phyloP scores from a whole-genome alignment of 306 rosid genomes.

The Biancaea sappan region DNA sequence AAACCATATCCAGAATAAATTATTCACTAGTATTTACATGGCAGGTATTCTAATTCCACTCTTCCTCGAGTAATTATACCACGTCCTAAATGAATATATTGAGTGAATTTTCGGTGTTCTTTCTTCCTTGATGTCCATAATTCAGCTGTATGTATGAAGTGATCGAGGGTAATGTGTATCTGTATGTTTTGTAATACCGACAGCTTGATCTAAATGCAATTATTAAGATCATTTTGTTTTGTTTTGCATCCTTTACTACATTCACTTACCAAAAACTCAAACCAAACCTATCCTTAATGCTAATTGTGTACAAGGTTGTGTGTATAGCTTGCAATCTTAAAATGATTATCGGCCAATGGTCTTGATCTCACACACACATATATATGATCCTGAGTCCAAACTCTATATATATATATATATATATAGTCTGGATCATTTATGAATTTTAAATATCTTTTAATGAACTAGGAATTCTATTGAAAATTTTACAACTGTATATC shows the following conservation, averaged over 20 bases:
- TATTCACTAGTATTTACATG: slow-evolving; percentile 37
- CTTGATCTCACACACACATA: too few species aligned
- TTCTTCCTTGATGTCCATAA: slow-evolving; percentile 22
- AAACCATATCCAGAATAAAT: slow-evolving; percentile 51
- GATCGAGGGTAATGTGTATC: slow-evolving; percentile 38
- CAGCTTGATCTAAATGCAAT: slow-evolving; percentile 42
- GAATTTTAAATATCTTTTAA: too few species aligned
- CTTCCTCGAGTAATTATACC: slow-evolving; percentile 40
- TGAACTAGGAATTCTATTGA: too few species aligned
- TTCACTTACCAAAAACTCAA: too few species aligned
- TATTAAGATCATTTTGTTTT: slow-evolving; percentile 25
- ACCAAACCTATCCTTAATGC: too few species aligned
- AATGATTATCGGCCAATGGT: too few species aligned
- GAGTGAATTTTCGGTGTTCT: slow-evolving; percentile 33
- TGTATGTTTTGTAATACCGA: slow-evolving; percentile 52
- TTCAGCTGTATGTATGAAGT: slow-evolving; percentile 48
- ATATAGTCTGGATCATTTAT: too few species aligned
- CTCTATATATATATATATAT: too few species aligned
- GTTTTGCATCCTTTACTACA: not conserved
- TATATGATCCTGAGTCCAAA: too few species aligned
- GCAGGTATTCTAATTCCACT: slow-evolving; percentile 43
- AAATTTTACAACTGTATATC: too few species aligned
- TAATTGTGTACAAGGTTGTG: too few species aligned
- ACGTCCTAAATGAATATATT: slow-evolving; percentile 44
- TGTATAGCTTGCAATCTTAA: too few species aligned